Conservation (phyloP, 768 basidiomycete species). For the Jaapia argillacea region DNA sequence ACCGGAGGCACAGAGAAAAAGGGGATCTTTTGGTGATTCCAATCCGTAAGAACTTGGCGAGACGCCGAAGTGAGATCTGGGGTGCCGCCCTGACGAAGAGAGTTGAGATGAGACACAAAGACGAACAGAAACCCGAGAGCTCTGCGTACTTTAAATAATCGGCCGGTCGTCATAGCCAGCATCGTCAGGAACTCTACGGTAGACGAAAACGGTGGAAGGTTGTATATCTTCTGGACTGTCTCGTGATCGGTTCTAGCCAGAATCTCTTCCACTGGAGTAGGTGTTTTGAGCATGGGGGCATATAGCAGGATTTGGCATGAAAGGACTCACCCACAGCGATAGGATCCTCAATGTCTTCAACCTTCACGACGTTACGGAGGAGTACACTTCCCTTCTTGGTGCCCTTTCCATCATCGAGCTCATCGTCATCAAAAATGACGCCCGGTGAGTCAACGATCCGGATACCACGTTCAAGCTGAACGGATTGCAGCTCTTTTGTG, state of each 20-base stretch:
- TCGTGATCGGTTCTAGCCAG: slow-evolving; percentile 56
- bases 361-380: slow-evolving; percentile 81
- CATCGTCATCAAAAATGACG: slow-evolving; percentile 88
- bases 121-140: slow-evolving; percentile 1
- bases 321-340: slow-evolving; percentile 66
- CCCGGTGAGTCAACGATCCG: slow-evolving; percentile 94
- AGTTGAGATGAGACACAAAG: neutral
- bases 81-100: slow-evolving; percentile 61
- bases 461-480: slow-evolving; percentile 88
- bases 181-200: slow-evolving; percentile 84
- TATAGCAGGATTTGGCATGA: neutral
- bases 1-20: slow-evolving; percentile 77
- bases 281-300: neutral
- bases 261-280: slow-evolving; percentile 72
- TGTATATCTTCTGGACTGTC: slow-evolving; percentile 79
- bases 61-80: slow-evolving; percentile 82
- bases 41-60: slow-evolving; percentile 76
- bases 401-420: slow-evolving; percentile 37
- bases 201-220: slow-evolving; percentile 62
- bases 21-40: slow-evolving; percentile 94
- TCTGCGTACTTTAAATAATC: slow-evolving; percentile 77
- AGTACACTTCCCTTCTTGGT: slow-evolving; percentile 45
- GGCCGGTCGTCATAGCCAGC: slow-evolving; percentile 74
- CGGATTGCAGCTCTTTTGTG: slow-evolving; percentile 84
- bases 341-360: slow-evolving; percentile 87